phyloP scores from a whole-genome alignment of 1,284 basidiomycete genomes.

The Omphalotus olearius region DNA sequence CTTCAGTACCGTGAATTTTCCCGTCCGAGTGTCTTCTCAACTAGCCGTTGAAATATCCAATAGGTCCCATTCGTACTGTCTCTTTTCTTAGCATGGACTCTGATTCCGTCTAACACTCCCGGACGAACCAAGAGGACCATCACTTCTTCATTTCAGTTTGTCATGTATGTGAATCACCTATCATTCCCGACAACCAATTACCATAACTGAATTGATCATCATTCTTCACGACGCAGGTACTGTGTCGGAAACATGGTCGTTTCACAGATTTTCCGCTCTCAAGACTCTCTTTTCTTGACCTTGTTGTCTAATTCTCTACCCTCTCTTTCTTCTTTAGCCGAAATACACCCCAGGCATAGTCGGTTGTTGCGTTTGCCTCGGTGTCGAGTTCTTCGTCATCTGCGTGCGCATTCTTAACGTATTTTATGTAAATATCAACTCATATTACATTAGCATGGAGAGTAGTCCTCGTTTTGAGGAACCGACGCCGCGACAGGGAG shows the following conservation, averaged over 20 bases:
- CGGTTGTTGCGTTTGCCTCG: constrained; percentile 13
- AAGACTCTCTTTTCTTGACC: constrained; percentile 9
- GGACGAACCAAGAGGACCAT: constrained; percentile 18
- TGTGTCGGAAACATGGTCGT: constrained; percentile 16
- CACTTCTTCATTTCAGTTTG: constrained; percentile 17
- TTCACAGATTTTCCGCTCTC: constrained; percentile 17
- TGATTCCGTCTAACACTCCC: constrained; percentile 16
- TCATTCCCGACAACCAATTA: too few species aligned
- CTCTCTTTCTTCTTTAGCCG: constrained; percentile 1
- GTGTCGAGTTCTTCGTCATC: constrained; percentile 11
- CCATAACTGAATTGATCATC: too few species aligned
- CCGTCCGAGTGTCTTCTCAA: too few species aligned
- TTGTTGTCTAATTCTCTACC: not conserved
- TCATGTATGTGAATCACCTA: constrained; percentile 4
- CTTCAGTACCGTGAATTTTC: too few species aligned
- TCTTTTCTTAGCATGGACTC: constrained; percentile 15
- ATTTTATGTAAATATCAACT: not conserved
- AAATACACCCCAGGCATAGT: constrained; percentile 11
- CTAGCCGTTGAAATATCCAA: too few species aligned
- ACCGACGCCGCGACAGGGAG: constrained; percentile 11
- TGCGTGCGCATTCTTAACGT: not conserved
- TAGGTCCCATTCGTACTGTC: constrained; percentile 13
- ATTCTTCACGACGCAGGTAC: not conserved
- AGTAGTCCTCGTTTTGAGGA: constrained; percentile 9
- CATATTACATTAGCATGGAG: constrained; percentile 10